Base-by-base conservation (phyloP, 129 eudicot species). In the Lactuca saligna region DNA sequence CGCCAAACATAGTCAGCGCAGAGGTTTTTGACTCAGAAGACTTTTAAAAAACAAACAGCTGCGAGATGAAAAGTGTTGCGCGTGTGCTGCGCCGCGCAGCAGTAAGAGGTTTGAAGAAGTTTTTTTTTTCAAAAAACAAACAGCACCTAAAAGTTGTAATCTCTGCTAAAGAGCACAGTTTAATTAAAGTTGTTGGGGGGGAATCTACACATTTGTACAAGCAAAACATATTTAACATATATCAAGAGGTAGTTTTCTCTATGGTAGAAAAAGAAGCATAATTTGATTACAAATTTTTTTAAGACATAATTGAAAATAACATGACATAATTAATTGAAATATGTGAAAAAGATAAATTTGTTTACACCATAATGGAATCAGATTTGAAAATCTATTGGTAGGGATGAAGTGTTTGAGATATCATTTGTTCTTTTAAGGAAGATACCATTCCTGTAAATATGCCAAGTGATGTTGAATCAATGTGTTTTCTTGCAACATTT, bases 401-500 rank as follows among this genome's bases (percentile, higher is more conserved):
- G 20, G 57, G 57, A 53, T 6, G 8, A 13, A 7, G 4, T 53
- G 29, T 53, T 53, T 53, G 9, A 53, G 6, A 53, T 7, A 53
- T 53, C 35, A 68, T 54, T 35, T 68, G 15, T 68, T 54, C 73
- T 54, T 68, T 15, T 37, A 57, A 68, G 63, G 50, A 68, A 29
- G 63, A 68, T 68, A 49, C 17, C 48, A 1, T 49, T 50, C 68
- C 33, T 38, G 17, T 1, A 34, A 60, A n/a, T 34, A 14, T 34
- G 65, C 48, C 3, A 17, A 54, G 63, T 68, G 63, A 68, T 68
- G 62, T 68, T 66, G 34, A 33, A 67, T 67, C 62, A 67, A 67
- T 54, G 35, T 62, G 67, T 38, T 38, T 17, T 3, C 10, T 17
- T 32, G 13, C 33, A 8, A 41, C 68, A 63, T 4, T 9, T 54